Evolutionary conservation across 768 basidiomycete species (phyloP).

Genomic region (Pleurotus platypus): DNA sequence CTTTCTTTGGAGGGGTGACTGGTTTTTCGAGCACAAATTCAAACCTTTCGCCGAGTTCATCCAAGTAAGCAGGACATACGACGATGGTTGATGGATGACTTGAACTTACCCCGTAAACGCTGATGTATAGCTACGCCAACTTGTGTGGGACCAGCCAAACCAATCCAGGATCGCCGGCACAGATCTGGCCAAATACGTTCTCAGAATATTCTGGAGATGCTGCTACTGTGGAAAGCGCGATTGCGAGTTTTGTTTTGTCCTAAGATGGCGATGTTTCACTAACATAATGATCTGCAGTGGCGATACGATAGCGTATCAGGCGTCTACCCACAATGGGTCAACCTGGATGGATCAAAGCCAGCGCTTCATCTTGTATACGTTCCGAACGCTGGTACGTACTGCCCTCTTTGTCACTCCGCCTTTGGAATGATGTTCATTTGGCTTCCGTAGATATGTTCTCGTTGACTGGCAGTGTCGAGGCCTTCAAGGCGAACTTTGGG

Average conservation of each 20-base stretch:
- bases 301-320: neutral
- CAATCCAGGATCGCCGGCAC: neutral
- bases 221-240: neutral
- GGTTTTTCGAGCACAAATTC: neutral
- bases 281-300: neutral
- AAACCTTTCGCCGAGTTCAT: neutral
- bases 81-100: neutral
- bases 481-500: neutral
- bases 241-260: neutral
- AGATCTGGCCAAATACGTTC: neutral
- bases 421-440: neutral
- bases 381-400: neutral
- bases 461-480: neutral
- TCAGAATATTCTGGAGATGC: neutral
- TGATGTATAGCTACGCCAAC: neutral
- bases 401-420: neutral
- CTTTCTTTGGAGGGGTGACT: conserved; percentile 1
- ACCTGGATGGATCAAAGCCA: neutral
- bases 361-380: neutral
- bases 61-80: neutral
- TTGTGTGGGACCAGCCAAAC: neutral
- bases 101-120: neutral
- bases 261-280: neutral
- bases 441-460: neutral
- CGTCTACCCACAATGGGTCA: neutral